phyloP scores from a whole-genome alignment of 108 stramenopile species.

The Skeletonema tropicum region DNA sequence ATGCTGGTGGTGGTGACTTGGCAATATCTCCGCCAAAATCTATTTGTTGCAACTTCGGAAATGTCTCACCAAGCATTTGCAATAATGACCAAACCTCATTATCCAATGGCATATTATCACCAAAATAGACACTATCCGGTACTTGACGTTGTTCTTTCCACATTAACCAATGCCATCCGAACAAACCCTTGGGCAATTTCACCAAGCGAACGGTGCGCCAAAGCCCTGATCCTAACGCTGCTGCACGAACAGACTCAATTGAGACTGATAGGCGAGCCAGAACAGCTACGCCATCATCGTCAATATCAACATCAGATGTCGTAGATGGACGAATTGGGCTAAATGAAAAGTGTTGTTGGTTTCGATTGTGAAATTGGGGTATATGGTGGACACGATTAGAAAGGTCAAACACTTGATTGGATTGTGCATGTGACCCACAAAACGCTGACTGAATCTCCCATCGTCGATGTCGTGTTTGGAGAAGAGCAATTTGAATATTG shows the following conservation, averaged over 20 bases:
- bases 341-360: neutral
- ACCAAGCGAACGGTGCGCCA: constrained; percentile 49
- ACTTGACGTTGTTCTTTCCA: constrained; percentile 15
- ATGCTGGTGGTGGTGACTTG: constrained; percentile 1
- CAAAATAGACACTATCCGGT: neutral
- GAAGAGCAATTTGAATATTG: constrained; percentile 39
- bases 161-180: constrained; percentile 33
- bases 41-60: constrained; percentile 40
- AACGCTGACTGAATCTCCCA: constrained; percentile 44
- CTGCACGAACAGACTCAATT: constrained; percentile 39
- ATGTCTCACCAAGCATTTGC: constrained; percentile 32
- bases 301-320: neutral
- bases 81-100: constrained; percentile 38
- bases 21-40: constrained; percentile 50
- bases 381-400: constrained; percentile 28
- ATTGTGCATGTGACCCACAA: constrained; percentile 48
- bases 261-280: constrained; percentile 34
- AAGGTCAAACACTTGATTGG: constrained; percentile 40
- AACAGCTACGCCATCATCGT: constrained; percentile 9
- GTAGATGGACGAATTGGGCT: neutral
- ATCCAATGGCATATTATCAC: constrained; percentile 17
- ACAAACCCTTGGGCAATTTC: constrained; percentile 36
- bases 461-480: constrained; percentile 47
- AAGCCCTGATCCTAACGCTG: constrained; percentile 41
- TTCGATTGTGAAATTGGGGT: constrained; percentile 14